Evolutionary conservation across 2,329 filamentous ascomycete species (phyloP).

Genomic region (Stachybotrys chartarum): DNA sequence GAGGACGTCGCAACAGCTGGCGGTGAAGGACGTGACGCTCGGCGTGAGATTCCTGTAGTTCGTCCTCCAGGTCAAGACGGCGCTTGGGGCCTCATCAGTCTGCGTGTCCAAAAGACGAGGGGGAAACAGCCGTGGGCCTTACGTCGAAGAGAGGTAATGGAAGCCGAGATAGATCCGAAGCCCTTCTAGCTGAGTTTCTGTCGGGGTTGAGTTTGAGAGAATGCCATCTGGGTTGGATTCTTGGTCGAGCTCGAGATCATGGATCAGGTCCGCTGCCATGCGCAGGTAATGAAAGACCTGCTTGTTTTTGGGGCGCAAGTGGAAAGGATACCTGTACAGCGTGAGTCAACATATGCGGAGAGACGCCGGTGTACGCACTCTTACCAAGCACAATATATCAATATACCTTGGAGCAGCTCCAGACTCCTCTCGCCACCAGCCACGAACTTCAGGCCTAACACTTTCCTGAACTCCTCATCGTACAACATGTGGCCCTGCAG

Average conservation of each 20-base stretch:
- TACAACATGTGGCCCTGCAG: constrained; percentile 46
- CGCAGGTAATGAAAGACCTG: constrained; percentile 43
- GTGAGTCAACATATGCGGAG: background rate
- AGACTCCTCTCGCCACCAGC: constrained; percentile 49
- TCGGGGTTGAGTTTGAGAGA: background rate
- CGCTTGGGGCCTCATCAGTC: background rate
- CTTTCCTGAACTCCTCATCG: constrained; percentile 50
- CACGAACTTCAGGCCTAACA: constrained; percentile 49
- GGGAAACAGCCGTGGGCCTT: constrained; percentile 8
- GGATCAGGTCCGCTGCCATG: constrained; percentile 43
- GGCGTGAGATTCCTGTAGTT: constrained; percentile 20
- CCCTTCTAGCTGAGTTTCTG: constrained; percentile 26
- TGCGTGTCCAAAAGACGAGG: too few species aligned
- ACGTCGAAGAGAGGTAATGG: constrained; percentile 36
- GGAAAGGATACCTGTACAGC: constrained; percentile 44
- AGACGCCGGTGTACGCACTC: constrained; percentile 2
- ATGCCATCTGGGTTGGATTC: constrained; percentile 13
- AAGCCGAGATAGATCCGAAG: constrained; percentile 39
- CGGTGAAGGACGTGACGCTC: constrained; percentile 34
- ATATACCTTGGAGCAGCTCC: constrained; percentile 48
- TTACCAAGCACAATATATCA: constrained; percentile 53
- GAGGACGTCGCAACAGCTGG: constrained; percentile 36
- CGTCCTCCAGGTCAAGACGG: constrained; percentile 25
- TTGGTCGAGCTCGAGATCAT: constrained; percentile 41
- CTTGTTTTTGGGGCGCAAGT: constrained; percentile 43